phyloP scores from a whole-genome alignment of 2,329 filamentous ascomycete species.

The Colletotrichum limetticola region DNA sequence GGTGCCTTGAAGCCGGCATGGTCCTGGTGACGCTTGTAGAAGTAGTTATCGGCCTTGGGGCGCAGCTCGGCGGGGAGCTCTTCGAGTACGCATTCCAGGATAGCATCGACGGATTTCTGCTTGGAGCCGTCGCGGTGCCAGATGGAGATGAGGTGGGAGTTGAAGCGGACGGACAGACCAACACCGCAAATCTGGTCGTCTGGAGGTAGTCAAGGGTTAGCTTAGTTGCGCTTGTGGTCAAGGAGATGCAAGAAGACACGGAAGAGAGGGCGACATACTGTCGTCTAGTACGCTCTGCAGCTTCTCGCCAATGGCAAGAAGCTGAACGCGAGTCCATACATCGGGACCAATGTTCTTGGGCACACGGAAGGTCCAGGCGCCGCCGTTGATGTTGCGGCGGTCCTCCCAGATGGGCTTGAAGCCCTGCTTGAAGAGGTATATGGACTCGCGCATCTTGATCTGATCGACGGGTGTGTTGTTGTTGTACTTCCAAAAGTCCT shows the following conservation, averaged over 20 bases:
- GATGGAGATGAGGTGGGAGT: constrained; percentile 86
- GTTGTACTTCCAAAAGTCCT: constrained; percentile 87
- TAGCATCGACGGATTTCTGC: constrained; percentile 78
- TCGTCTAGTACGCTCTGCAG: constrained; percentile 78
- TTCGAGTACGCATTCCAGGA: constrained; percentile 78
- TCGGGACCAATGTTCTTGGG: constrained; percentile 78
- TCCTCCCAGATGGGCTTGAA: constrained; percentile 87
- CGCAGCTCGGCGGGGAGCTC: constrained; percentile 78
- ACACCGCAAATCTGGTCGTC: constrained; percentile 91
- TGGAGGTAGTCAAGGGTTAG: constrained; percentile 45
- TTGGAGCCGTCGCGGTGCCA: constrained; percentile 93
- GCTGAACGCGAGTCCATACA: constrained; percentile 84
- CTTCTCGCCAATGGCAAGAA: constrained; percentile 85
- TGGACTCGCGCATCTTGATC: constrained; percentile 80
- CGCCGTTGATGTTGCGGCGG: constrained; percentile 84
- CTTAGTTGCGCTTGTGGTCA: not conserved
- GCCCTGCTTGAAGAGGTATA: constrained; percentile 83
- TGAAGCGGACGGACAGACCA: constrained; percentile 88
- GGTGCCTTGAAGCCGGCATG: constrained; percentile 83
- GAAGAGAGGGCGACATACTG: constrained; percentile 57
- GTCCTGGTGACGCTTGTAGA: constrained; percentile 91
- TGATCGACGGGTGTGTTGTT: constrained; percentile 83
- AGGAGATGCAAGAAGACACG: not conserved
- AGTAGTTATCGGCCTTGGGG: constrained; percentile 78
- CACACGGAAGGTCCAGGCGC: constrained; percentile 92